Evolutionary conservation across 257 asterid species (phyloP).

Genomic region (Plantago major): DNA sequence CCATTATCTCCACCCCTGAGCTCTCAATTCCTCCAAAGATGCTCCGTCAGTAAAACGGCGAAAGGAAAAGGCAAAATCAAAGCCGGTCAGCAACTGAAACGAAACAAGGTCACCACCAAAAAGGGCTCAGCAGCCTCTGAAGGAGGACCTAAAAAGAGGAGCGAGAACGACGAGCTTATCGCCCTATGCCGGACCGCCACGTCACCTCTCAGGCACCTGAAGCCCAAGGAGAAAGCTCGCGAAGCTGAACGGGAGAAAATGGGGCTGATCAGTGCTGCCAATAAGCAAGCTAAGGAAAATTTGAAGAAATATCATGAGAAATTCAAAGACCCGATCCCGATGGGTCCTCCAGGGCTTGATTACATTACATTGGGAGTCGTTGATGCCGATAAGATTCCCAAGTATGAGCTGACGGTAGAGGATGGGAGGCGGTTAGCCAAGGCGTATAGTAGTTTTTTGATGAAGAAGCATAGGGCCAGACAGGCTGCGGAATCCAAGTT

Average conservation of each 20-base stretch:
- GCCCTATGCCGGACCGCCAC: slow-evolving; percentile 64
- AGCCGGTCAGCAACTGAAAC: slow-evolving; percentile 52
- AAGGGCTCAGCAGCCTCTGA: slow-evolving; percentile 42
- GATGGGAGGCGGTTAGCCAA: slow-evolving; percentile 80
- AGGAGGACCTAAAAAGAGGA: slow-evolving; percentile 56
- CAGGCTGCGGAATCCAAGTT: slow-evolving; percentile 72
- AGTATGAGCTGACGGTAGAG: slow-evolving; percentile 71
- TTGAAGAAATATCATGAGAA: slow-evolving; percentile 48
- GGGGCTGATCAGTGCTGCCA: slow-evolving; percentile 67
- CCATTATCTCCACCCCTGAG: slow-evolving; percentile 37
- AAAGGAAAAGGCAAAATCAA: slow-evolving; percentile 81
- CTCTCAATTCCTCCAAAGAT: slow-evolving; percentile 58
- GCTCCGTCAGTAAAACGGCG: slow-evolving; percentile 86
- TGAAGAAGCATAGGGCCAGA: slow-evolving; percentile 86
- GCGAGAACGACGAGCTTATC: slow-evolving; percentile 53
- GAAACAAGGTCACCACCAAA: slow-evolving; percentile 54
- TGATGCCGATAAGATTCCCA: slow-evolving; percentile 71
- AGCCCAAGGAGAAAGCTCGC: slow-evolving; percentile 64
- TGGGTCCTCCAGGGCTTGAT: slow-evolving; percentile 88
- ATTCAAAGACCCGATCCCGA: slow-evolving; percentile 40
- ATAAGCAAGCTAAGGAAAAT: slow-evolving; percentile 54
- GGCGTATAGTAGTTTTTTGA: slow-evolving; percentile 78
- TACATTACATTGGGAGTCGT: slow-evolving; percentile 66
- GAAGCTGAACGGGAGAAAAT: slow-evolving; percentile 74
- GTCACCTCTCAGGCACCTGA: slow-evolving; percentile 63